These are phyloP conservation scores for Achlya hypogyna DNA, from an alignment of 352 stramenopile genomes.

Conservation along the genomic window DNA sequence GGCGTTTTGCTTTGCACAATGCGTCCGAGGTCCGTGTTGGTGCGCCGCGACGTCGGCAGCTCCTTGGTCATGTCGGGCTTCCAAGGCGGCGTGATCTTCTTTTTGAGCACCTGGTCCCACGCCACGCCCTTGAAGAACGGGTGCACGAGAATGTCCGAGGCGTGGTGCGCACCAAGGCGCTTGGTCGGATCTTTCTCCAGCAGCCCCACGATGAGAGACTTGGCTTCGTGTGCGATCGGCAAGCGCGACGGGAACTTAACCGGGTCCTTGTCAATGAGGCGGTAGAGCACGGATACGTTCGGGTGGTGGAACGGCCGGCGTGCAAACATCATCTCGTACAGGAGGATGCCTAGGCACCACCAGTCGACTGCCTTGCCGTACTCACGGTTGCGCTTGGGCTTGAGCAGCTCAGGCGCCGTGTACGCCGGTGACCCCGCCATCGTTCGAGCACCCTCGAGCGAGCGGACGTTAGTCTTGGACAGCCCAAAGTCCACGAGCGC, in stretches of 20 bases:
- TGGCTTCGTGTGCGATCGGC: slow-evolving; percentile 52
- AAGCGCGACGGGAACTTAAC: slow-evolving; percentile 81
- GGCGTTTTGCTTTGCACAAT: slow-evolving; percentile 83
- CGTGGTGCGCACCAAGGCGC: slow-evolving; percentile 68
- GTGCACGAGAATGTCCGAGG: slow-evolving; percentile 73
- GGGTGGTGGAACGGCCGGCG: slow-evolving; percentile 87
- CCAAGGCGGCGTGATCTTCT: slow-evolving; percentile 71
- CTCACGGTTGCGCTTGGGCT: slow-evolving; percentile 73
- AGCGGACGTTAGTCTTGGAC: slow-evolving; percentile 86
- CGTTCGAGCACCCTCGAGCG: slow-evolving; percentile 70
- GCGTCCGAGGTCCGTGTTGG: slow-evolving; percentile 41
- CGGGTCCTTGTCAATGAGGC: slow-evolving; percentile 82
- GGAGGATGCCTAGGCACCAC: slow-evolving; percentile 83
- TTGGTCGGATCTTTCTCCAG: slow-evolving; percentile 80
- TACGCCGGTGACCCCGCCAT: slow-evolving; percentile 80
- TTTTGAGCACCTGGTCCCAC: slow-evolving; percentile 76
- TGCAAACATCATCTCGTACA: slow-evolving; percentile 89
- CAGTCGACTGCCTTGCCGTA: slow-evolving; percentile 83
- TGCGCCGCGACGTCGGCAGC: slow-evolving; percentile 47
- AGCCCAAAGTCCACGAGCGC: slow-evolving; percentile 93
- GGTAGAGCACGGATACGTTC: slow-evolving; percentile 87
- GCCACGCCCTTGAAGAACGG: slow-evolving; percentile 73
- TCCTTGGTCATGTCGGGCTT: slow-evolving; percentile 31
- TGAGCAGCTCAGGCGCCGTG: slow-evolving; percentile 70
- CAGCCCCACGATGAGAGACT: slow-evolving; percentile 61